Evolutionary conservation across 768 basidiomycete genomes (phyloP).

Genomic region (Kwoniella sp.): DNA sequence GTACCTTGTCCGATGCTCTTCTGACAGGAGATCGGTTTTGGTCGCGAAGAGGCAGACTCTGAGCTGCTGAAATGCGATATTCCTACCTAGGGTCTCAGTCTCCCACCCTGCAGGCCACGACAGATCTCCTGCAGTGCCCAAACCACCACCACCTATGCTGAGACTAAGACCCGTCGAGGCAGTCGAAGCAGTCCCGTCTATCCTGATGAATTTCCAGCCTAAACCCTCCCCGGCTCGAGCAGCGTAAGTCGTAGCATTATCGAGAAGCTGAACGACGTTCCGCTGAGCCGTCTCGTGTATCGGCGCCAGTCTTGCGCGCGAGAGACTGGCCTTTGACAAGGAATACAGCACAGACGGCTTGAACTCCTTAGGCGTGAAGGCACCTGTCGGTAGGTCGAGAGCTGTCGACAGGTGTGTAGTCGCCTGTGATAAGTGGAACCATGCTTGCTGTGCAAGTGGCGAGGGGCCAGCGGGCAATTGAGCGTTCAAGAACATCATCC

Average conservation of each 20-base stretch:
- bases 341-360: slow-evolving; percentile 36
- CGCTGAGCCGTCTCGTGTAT: slow-evolving; percentile 45
- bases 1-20: slow-evolving; percentile 9
- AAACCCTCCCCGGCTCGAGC: slow-evolving; percentile 35
- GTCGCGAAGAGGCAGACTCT: slow-evolving; percentile 30
- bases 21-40: slow-evolving; percentile 25
- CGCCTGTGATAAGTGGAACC: slow-evolving; percentile 42
- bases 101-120: slow-evolving; percentile 51
- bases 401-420: slow-evolving; percentile 35
- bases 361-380: slow-evolving; percentile 38
- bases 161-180: slow-evolving; percentile 13
- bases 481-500: slow-evolving; percentile 29
- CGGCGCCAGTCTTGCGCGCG: slow-evolving; percentile 29
- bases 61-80: slow-evolving; percentile 37
- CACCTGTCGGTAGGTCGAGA: slow-evolving; percentile 33
- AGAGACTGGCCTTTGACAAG: slow-evolving; percentile 35
- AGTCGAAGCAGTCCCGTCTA: slow-evolving; percentile 2
- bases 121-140: slow-evolving; percentile 2
- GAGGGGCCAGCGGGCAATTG: slow-evolving; percentile 40
- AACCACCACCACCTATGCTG: slow-evolving; percentile 17
- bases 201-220: slow-evolving; percentile 25
- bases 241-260: slow-evolving; percentile 50
- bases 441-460: slow-evolving; percentile 42
- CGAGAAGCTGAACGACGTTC: slow-evolving; percentile 40
- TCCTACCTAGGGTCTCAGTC: slow-evolving; percentile 37